Evolutionary conservation across 2,329 filamentous ascomycete species (phyloP).

Genomic region (Ophioceras dolichostomum): DNA sequence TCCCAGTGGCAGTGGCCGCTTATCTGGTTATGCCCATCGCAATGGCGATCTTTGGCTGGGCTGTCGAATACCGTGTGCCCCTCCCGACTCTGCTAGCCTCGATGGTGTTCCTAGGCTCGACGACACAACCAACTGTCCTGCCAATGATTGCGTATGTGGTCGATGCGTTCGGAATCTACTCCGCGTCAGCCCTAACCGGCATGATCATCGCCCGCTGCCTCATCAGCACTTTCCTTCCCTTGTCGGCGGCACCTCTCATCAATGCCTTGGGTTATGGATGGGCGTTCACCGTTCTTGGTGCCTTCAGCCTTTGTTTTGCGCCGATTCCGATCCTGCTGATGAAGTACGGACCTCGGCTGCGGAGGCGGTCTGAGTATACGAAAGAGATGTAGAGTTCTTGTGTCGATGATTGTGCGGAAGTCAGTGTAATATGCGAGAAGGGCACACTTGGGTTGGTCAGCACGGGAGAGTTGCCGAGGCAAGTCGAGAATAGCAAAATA

Average conservation of each 20-base stretch:
- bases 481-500: too few species aligned
- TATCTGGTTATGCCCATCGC: slow-evolving; percentile 30
- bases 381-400: slow-evolving; percentile 14
- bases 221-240: slow-evolving; percentile 42
- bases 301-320: slow-evolving; percentile 26
- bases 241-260: slow-evolving; percentile 34
- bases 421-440: too few species aligned
- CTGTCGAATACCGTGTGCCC: slow-evolving; percentile 27
- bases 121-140: slow-evolving; percentile 31
- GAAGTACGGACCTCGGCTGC: slow-evolving; percentile 37
- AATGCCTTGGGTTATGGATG: slow-evolving; percentile 36
- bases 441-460: too few species aligned
- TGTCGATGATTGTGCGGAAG: too few species aligned
- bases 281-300: slow-evolving; percentile 33
- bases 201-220: slow-evolving; percentile 43
- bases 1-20: slow-evolving; percentile 37
- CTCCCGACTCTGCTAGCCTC: slow-evolving; percentile 28
- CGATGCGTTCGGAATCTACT: slow-evolving; percentile 41
- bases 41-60: slow-evolving; percentile 38
- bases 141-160: slow-evolving; percentile 43
- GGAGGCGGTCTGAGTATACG: slow-evolving; percentile 37
- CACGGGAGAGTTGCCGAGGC: too few species aligned
- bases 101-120: slow-evolving; percentile 30
- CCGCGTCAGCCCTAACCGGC: slow-evolving; percentile 44
- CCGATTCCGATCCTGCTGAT: slow-evolving; percentile 38